Conservation (phyloP, 306 rosid species). For the Quercus rubra region DNA sequence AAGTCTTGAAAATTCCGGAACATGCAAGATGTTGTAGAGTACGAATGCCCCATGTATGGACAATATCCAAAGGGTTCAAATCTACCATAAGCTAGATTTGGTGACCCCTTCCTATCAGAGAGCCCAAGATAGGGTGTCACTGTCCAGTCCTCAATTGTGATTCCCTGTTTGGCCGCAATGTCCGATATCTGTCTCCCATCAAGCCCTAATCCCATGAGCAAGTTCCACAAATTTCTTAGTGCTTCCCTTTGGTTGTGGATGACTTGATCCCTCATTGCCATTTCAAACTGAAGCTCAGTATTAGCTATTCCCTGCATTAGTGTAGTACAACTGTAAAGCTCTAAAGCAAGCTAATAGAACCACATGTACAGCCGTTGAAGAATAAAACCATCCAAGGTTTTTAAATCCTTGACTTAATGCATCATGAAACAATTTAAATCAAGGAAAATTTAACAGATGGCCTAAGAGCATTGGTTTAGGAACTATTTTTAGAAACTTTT, state of each 20-base stretch:
- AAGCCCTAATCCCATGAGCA: conserved; percentile 56
- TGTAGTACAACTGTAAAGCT: background rate
- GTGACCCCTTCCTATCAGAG: conserved; percentile 29
- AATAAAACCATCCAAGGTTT: background rate
- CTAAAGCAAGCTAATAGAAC: background rate
- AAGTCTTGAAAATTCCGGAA: conserved; percentile 29
- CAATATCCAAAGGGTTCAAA: conserved; percentile 12
- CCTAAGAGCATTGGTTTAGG: no score
- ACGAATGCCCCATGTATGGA: conserved; percentile 18
- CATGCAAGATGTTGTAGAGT: conserved; percentile 34
- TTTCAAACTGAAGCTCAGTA: conserved; percentile 60
- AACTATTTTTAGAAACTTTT: no score
- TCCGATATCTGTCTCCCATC: conserved; percentile 46
- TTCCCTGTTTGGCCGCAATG: conserved; percentile 52
- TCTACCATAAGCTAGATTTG: conserved; percentile 26
- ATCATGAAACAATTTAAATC: background rate
- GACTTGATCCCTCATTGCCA: conserved; percentile 70
- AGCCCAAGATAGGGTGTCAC: conserved; percentile 30
- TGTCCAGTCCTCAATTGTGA: conserved; percentile 52
- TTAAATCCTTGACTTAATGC: background rate
- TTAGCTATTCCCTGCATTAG: conserved; percentile 53
- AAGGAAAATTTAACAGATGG: no score
- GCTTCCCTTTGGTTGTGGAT: conserved; percentile 56
- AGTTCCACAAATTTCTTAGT: conserved; percentile 48
- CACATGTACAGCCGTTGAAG: background rate